phyloP scores from a whole-genome alignment of 2,329 filamentous ascomycete genomes.

The Fusarium newnesense region DNA sequence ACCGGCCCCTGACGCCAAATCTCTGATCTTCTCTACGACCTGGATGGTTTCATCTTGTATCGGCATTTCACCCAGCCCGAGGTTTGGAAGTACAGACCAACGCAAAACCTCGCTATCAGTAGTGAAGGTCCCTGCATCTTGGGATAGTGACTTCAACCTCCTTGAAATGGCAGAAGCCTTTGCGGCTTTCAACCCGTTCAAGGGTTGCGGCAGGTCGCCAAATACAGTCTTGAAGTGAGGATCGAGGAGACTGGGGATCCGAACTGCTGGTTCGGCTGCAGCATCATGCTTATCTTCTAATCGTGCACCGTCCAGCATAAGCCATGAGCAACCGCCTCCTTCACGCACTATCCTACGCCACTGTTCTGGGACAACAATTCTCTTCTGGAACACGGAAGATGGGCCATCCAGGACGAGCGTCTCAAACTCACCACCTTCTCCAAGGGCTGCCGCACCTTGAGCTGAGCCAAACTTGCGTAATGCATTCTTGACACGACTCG shows the following conservation, averaged over 20 bases:
- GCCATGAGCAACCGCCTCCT: slow-evolving; percentile 81
- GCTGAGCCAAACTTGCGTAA: slow-evolving; percentile 74
- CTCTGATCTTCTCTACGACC: slow-evolving; percentile 58
- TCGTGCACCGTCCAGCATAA: slow-evolving; percentile 69
- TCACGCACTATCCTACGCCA: slow-evolving; percentile 67
- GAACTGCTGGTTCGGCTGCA: slow-evolving; percentile 48
- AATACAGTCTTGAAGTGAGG: slow-evolving; percentile 61
- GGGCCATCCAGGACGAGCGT: slow-evolving; percentile 90
- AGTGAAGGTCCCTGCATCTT: slow-evolving; percentile 16
- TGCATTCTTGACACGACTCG: slow-evolving; percentile 60
- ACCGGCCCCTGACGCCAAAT: slow-evolving; percentile 49
- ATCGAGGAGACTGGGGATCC: slow-evolving; percentile 76
- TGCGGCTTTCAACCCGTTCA: slow-evolving; percentile 6
- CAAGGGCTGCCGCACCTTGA: slow-evolving; percentile 76
- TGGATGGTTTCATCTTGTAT: slow-evolving; percentile 60
- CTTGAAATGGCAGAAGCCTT: slow-evolving; percentile 6
- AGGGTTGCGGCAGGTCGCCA: slow-evolving; percentile 42
- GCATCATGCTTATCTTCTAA: slow-evolving; percentile 56
- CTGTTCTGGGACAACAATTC: slow-evolving; percentile 69
- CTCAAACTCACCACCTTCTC: slow-evolving; percentile 97
- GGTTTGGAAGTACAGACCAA: slow-evolving; percentile 53
- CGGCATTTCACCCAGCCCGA: slow-evolving; percentile 36
- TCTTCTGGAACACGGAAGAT: slow-evolving; percentile 73
- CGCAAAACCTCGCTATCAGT: slow-evolving; percentile 43
- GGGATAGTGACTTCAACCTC: neutral